A percentile compares a stretch with the other conserved stretches of the same genome.
Evolutionary conservation across 2,329 filamentous ascomycete species (phyloP).

Genomic region (Ophiocordyceps camponoti-saundersi): DNA sequence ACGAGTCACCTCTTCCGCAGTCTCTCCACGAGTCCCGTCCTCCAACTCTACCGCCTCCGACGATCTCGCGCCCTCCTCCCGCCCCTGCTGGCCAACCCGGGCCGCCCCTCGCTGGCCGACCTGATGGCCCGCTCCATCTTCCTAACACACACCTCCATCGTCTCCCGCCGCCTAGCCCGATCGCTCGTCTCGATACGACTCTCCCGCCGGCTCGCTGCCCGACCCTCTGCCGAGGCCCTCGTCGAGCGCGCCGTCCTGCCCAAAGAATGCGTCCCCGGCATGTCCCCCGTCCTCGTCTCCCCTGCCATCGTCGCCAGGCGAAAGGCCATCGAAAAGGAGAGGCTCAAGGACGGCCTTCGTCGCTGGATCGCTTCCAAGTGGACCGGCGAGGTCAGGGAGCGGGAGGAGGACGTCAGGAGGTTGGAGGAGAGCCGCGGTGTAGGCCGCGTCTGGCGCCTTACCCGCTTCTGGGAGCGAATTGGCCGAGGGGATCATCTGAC

Average conservation of each 20-base stretch:
- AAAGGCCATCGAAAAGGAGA: conserved; percentile 47
- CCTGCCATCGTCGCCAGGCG: conserved; percentile 46
- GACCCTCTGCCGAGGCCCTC: conserved; percentile 42
- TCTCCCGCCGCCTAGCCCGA: conserved; percentile 45
- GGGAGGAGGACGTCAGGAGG: conserved; percentile 26
- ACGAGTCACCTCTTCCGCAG: conserved; percentile 43
- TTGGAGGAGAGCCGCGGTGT: conserved; percentile 34
- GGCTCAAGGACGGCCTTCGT: conserved; percentile 48
- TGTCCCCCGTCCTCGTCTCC: conserved; percentile 26
- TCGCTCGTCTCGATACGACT: conserved; percentile 50
- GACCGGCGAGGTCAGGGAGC: conserved; percentile 32
- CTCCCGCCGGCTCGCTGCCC: conserved; percentile 39
- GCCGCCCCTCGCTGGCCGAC: conserved; percentile 40
- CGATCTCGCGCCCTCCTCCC: conserved; percentile 35
- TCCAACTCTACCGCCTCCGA: conserved; percentile 45
- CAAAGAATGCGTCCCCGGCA: conserved; percentile 39
- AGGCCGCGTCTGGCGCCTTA: conserved; percentile 42
- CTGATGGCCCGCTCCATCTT: conserved; percentile 50
- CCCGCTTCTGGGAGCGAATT: conserved; percentile 49
- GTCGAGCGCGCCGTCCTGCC: conserved; percentile 49
- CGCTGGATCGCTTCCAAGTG: conserved; percentile 46
- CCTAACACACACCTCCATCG: conserved; percentile 46
- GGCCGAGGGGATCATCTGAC: conserved; percentile 19
- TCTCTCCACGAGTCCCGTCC: conserved; percentile 46
- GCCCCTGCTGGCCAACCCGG: conserved; percentile 36